These are phyloP conservation scores for Ustilago vetiveriae DNA, from an alignment of 1,284 basidiomycete species.

Conservation along the genomic window DNA sequence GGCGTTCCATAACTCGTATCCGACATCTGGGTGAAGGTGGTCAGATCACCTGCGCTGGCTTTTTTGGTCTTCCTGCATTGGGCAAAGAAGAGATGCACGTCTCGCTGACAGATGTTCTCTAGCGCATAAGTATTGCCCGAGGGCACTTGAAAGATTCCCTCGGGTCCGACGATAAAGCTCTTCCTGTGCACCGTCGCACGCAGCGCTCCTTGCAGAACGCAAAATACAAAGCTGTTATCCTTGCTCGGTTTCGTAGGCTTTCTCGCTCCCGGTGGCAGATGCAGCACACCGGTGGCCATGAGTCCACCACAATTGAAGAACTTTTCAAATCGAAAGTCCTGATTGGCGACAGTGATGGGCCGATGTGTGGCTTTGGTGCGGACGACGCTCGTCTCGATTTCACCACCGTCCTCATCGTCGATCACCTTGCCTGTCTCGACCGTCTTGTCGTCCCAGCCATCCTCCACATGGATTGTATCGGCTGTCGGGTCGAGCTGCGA, in stretches of 20 bases:
- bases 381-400: constrained; percentile 71
- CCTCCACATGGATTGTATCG: constrained; percentile 68
- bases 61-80: constrained; percentile 78
- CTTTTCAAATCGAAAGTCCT: constrained; percentile 86
- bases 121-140: constrained; percentile 89
- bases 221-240: constrained; percentile 89
- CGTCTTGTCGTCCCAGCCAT: constrained; percentile 86
- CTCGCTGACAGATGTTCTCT: constrained; percentile 82
- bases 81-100: constrained; percentile 87
- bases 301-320: constrained; percentile 93
- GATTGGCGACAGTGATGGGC: constrained; percentile 69
- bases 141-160: constrained; percentile 89
- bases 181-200: constrained; percentile 83
- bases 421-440: constrained; percentile 76
- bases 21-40: constrained; percentile 36
- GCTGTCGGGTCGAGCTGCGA: constrained; percentile 70
- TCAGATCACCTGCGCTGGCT: constrained; percentile 29
- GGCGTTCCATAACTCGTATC: constrained; percentile 40
- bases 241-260: constrained; percentile 90
- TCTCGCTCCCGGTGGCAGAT: constrained; percentile 78
- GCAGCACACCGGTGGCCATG: constrained; percentile 86
- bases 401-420: constrained; percentile 75
- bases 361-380: constrained; percentile 18
- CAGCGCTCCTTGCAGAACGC: constrained; percentile 75
- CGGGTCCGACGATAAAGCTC: constrained; percentile 79